These are phyloP conservation scores for Globisporangium irregulare DNA, from an alignment of 352 stramenopile genomes.

Conservation along the genomic window DNA sequence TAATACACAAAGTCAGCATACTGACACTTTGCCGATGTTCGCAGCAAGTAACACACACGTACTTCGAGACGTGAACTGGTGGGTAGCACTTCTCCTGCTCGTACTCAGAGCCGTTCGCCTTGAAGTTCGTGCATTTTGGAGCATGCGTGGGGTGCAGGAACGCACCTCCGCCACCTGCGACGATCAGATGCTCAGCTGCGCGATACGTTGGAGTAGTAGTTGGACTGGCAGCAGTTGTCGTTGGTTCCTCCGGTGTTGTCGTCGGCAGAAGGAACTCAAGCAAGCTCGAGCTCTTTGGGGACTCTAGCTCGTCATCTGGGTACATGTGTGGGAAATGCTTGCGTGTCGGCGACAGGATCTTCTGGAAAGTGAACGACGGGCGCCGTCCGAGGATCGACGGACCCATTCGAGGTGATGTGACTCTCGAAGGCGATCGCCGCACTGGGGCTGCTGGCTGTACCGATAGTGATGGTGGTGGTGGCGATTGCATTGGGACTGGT, in stretches of 20 bases:
- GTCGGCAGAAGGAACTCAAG: background rate
- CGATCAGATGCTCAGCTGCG: conserved; percentile 70
- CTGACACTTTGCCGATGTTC: background rate
- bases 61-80: conserved; percentile 70
- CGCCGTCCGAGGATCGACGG: conserved; percentile 11
- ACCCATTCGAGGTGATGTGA: conserved; percentile 17
- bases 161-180: conserved; percentile 88
- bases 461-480: background rate
- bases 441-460: background rate
- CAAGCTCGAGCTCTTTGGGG: background rate
- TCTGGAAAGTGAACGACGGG: conserved; percentile 17
- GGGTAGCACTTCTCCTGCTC: conserved; percentile 82
- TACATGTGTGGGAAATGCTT: conserved; percentile 86
- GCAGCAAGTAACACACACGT: conserved; percentile 4
- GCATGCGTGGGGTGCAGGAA: conserved; percentile 90
- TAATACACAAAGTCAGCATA: conserved; percentile 3
- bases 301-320: conserved; percentile 19
- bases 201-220: conserved; percentile 2
- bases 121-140: conserved; percentile 40
- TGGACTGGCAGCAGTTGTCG: conserved; percentile 5
- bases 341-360: conserved; percentile 38
- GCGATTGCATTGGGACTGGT: background rate
- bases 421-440: background rate
- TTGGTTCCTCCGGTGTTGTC: background rate
- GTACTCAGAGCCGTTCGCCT: conserved; percentile 74